Evolutionary conservation across 2,329 filamentous ascomycete genomes (phyloP).

Genomic region (Penicillium concentricum): DNA sequence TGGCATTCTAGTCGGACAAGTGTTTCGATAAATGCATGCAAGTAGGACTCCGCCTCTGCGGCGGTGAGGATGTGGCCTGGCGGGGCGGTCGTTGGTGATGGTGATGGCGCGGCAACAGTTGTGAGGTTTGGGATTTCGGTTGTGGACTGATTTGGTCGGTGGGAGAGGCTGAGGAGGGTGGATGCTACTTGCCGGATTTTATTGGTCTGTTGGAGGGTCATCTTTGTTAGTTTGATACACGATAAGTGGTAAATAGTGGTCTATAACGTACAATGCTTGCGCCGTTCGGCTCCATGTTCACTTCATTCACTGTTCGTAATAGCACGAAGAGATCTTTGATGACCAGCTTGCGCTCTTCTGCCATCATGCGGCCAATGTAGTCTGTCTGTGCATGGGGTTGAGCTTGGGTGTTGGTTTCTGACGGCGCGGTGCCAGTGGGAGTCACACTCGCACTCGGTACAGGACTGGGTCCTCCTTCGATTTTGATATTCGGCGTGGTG

Average conservation of each 20-base stretch:
- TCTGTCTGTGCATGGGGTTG: constrained; percentile 43
- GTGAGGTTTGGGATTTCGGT: constrained; percentile 15
- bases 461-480: constrained; percentile 18
- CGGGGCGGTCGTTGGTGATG: constrained; percentile 62
- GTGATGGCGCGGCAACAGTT: constrained; percentile 49
- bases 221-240: constrained; percentile 1
- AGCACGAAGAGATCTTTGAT: constrained; percentile 75
- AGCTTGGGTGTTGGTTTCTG: constrained; percentile 27
- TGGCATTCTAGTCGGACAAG: constrained; percentile 71
- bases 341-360: constrained; percentile 74
- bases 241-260: neutral
- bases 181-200: constrained; percentile 84
- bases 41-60: constrained; percentile 66
- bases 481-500: constrained; percentile 15
- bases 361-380: constrained; percentile 63
- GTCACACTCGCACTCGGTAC: neutral
- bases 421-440: neutral
- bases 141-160: constrained; percentile 46
- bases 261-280: constrained; percentile 58
- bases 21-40: constrained; percentile 71
- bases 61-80: constrained; percentile 31
- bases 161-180: constrained; percentile 67
- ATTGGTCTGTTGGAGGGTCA: constrained; percentile 55
- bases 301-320: constrained; percentile 73
- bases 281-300: constrained; percentile 75